Evolutionary conservation across 371 early-diverging fungal species (phyloP), one percentile per base, ranked within the genome.

Genomic region (Mortierella sp.): DNA sequence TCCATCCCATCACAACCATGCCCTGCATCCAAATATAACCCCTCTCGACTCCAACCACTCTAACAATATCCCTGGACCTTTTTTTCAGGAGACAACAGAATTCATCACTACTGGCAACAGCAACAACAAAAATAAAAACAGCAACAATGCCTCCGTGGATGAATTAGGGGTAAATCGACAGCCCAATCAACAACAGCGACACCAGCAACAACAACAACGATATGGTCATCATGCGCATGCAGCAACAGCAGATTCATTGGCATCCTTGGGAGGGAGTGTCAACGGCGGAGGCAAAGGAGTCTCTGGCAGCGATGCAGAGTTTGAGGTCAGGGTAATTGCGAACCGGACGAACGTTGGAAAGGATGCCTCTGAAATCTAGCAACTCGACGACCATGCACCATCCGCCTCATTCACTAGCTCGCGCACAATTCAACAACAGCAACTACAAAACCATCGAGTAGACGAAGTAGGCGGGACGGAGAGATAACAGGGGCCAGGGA

Each of bases 281-380:
- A 16, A 4, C 13, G 53, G 29, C 7, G 29, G 29, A 31, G 26
- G 31, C 14, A 19, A 19, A 31, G 58, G 58, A 2, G 34, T 34
- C 8, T 50, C 10, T 50, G 40, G 26, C 26, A 55, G 31, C 39
- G 41, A 52, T 66, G 71, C 71, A 66, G 76, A 70, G 34, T 64
- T 66, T 53, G 67, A 76, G 34, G 43, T 71, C 26, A 48, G 72
- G 52, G 66, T 72, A 39, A 71, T 77, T 72, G 64, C 64, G 77
- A 77, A 77, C 48, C 63, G 53, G 61, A 14, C 66, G 14, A n/a
- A 55, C 37, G 22, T 31, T 50, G 34, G n/a, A 39, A 64, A n/a
- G 19, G 43, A 37, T 34, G n/a, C 13, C 34, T 16, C 29, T 3
- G 29, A 34, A 16, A 58, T 58, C 58, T 34, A 34, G 4, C 16